These are phyloP conservation scores for Boletus subparvulus DNA, from an alignment of 768 basidiomycete species.

Conservation along the genomic window DNA sequence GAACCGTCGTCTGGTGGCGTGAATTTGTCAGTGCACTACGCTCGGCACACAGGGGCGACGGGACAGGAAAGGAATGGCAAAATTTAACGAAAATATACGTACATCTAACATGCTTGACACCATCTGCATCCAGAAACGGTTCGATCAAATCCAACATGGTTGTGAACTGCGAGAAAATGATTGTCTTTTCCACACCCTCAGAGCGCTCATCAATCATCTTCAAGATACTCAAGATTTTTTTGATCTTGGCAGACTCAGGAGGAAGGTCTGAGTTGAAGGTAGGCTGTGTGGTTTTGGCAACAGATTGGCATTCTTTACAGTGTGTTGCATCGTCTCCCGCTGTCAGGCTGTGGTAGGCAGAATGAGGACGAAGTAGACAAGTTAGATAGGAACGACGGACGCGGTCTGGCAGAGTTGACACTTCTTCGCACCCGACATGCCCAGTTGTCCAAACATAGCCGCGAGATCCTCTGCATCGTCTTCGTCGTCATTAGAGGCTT, in stretches of 20 bases:
- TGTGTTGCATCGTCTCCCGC: slow-evolving; percentile 35
- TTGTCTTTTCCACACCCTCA: slow-evolving; percentile 79
- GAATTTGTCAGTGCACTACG: slow-evolving; percentile 3
- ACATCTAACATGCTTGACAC: slow-evolving; percentile 84
- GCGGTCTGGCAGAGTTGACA: slow-evolving; percentile 75
- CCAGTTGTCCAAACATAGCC: slow-evolving; percentile 67
- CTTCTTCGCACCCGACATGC: slow-evolving; percentile 55
- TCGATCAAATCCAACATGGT: slow-evolving; percentile 83
- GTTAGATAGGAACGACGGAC: slow-evolving; percentile 44
- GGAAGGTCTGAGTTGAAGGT: slow-evolving; percentile 39
- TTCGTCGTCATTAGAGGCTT: slow-evolving; percentile 49
- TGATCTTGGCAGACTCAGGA: slow-evolving; percentile 82
- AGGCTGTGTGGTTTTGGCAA: slow-evolving; percentile 47
- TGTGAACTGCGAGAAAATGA: slow-evolving; percentile 95
- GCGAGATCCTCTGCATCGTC: slow-evolving; percentile 73
- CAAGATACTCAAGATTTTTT: slow-evolving; percentile 76
- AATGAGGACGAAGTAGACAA: slow-evolving; percentile 1
- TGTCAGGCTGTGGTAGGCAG: slow-evolving; percentile 14
- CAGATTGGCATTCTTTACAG: slow-evolving; percentile 59
- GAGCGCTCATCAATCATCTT: slow-evolving; percentile 58
- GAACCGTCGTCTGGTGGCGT: slow-evolving; percentile 75
- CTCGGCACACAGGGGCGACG: background rate
- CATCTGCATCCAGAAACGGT: slow-evolving; percentile 70
- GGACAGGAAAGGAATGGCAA: background rate
- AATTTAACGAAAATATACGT: slow-evolving; percentile 35